phyloP scores from a whole-genome alignment of 2,329 filamentous ascomycete genomes.

The Colletotrichum lentis region DNA sequence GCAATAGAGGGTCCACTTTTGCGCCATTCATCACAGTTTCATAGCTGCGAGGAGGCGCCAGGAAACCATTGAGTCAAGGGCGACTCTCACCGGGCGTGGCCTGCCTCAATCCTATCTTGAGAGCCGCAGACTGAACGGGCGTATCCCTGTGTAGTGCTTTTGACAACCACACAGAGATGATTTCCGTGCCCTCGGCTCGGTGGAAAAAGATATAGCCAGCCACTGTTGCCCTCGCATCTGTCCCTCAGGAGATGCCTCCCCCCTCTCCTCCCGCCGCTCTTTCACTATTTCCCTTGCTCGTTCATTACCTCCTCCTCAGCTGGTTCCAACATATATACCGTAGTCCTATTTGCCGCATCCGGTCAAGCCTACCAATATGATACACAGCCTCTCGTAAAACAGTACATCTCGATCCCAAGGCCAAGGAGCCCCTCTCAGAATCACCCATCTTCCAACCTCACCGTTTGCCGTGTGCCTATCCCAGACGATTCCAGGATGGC shows the following conservation, averaged over 20 bases:
- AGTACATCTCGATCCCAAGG: background rate
- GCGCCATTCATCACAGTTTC: conserved; percentile 7
- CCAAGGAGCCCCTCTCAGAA: background rate
- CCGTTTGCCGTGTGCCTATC: background rate
- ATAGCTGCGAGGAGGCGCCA: conserved; percentile 7
- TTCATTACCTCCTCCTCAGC: too few relatives aligned
- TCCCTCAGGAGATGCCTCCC: too few relatives aligned
- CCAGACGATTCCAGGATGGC: conserved; percentile 14
- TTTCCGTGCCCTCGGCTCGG: background rate
- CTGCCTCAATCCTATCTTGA: background rate
- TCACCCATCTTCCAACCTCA: background rate
- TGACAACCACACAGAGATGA: background rate
- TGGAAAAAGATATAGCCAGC: background rate
- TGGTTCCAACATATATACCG: too few relatives aligned
- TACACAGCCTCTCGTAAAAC: background rate
- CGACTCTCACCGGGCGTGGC: background rate
- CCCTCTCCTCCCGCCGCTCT: too few relatives aligned
- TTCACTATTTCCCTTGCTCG: background rate
- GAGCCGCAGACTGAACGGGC: background rate
- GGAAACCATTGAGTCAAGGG: background rate
- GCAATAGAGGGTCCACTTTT: too few relatives aligned
- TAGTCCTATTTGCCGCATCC: background rate
- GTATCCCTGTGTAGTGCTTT: background rate
- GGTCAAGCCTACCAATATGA: background rate
- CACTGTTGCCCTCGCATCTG: background rate